phyloP scores from a whole-genome alignment of 2,329 filamentous ascomycete species.

The Hansfordia pulvinata region DNA sequence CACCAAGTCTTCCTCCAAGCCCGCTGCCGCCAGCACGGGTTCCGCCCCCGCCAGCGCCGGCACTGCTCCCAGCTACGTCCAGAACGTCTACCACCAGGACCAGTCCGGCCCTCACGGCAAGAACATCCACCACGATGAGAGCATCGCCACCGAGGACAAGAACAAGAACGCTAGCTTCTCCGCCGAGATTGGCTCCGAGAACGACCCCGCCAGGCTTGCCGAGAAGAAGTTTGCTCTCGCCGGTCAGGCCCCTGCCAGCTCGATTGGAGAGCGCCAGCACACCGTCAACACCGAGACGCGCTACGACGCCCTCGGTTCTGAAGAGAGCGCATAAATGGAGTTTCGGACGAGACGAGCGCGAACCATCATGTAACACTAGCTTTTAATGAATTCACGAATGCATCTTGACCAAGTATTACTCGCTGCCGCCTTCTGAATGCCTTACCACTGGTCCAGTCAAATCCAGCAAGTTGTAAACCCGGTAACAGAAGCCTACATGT shows the following conservation, averaged over 20 bases:
- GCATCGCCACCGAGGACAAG: constrained; percentile 21
- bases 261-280: constrained; percentile 32
- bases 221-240: constrained; percentile 27
- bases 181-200: constrained; percentile 29
- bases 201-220: constrained; percentile 31
- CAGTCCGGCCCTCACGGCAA: constrained; percentile 25
- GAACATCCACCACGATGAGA: constrained; percentile 23
- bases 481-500: too few species aligned
- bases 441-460: too few species aligned
- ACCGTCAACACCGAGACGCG: constrained; percentile 9
- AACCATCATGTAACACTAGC: too few species aligned
- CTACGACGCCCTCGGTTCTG: constrained; percentile 9
- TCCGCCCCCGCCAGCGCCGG: constrained; percentile 6
- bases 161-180: constrained; percentile 23
- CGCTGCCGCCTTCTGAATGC: too few species aligned
- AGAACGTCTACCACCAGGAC: constrained; percentile 17
- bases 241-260: constrained; percentile 42
- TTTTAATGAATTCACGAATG: too few species aligned
- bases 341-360: too few species aligned
- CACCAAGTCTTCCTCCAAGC: constrained; percentile 30
- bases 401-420: too few species aligned
- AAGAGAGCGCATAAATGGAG: constrained; percentile 8
- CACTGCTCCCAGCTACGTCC: constrained; percentile 23
- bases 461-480: too few species aligned
- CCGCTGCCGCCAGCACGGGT: too few species aligned